phyloP scores from a whole-genome alignment of 306 rosid genomes.

The Sindora glabra region DNA sequence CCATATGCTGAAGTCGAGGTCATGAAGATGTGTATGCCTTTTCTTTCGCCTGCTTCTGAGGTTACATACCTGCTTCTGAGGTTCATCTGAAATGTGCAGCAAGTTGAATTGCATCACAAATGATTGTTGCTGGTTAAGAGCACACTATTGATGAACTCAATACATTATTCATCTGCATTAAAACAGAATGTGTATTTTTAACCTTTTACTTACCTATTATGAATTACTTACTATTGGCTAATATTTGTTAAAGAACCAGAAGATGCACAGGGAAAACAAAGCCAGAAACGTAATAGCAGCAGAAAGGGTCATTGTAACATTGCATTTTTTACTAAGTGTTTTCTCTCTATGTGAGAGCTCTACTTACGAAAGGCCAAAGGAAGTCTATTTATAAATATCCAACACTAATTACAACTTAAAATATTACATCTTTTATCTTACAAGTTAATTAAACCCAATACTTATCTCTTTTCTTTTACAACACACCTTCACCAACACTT shows the following conservation, averaged over 20 bases:
- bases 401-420: too few species aligned
- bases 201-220: not conserved
- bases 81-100: conserved; percentile 96
- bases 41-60: conserved; percentile 98
- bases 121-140: conserved; percentile 96
- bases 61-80: conserved; percentile 71
- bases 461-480: too few species aligned
- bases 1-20: conserved; percentile 99
- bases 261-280: too few species aligned
- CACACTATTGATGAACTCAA: conserved; percentile 88
- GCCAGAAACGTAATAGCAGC: too few species aligned
- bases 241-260: too few species aligned
- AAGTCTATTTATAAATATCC: too few species aligned
- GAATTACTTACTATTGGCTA: not conserved
- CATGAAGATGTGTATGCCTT: conserved; percentile 99
- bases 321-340: conserved; percentile 10
- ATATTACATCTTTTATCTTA: too few species aligned
- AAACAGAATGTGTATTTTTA: not conserved
- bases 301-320: too few species aligned
- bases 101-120: conserved; percentile 70
- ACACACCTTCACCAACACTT: too few species aligned
- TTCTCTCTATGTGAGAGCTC: too few species aligned
- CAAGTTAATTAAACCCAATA: too few species aligned
- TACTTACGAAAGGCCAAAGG: too few species aligned
- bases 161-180: conserved; percentile 1